These are phyloP conservation scores for Xenoacremonium recifei DNA, from an alignment of 2,329 filamentous ascomycete species.

Conservation along the genomic window DNA sequence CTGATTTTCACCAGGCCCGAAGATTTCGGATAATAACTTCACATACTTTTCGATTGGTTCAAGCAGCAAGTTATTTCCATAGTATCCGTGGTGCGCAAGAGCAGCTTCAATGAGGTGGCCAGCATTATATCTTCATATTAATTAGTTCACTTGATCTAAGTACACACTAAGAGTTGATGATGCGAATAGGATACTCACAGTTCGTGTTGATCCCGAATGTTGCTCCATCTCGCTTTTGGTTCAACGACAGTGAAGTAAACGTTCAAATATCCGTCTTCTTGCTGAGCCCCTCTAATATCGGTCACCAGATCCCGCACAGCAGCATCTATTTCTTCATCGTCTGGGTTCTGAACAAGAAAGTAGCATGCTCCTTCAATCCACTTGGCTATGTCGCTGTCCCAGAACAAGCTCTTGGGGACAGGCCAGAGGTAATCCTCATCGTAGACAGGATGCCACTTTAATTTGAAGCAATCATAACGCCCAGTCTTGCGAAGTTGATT, in stretches of 20 bases:
- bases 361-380: constrained; percentile 64
- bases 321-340: constrained; percentile 11
- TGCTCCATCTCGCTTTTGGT: constrained; percentile 53
- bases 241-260: constrained; percentile 61
- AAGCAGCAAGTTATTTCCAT: constrained; percentile 50
- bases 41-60: constrained; percentile 55
- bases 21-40: constrained; percentile 46
- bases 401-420: constrained; percentile 57
- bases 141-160: neutral
- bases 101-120: constrained; percentile 63
- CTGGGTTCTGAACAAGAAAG: constrained; percentile 37
- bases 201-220: constrained; percentile 61
- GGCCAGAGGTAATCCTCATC: constrained; percentile 51
- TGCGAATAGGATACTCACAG: too few species aligned
- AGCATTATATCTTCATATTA: constrained; percentile 47
- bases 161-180: neutral
- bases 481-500: constrained; percentile 52
- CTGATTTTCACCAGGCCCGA: constrained; percentile 50
- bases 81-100: constrained; percentile 52
- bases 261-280: constrained; percentile 61
- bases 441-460: constrained; percentile 56
- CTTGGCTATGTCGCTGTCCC: constrained; percentile 55
- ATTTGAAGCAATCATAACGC: constrained; percentile 56
- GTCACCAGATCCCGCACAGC: constrained; percentile 45
- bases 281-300: constrained; percentile 57